Percentiles rank a stretch among this genome's conserved stretches.
phyloP scores from a whole-genome alignment of 805 yeast genomes.

The Cyberlindnera japonica region DNA sequence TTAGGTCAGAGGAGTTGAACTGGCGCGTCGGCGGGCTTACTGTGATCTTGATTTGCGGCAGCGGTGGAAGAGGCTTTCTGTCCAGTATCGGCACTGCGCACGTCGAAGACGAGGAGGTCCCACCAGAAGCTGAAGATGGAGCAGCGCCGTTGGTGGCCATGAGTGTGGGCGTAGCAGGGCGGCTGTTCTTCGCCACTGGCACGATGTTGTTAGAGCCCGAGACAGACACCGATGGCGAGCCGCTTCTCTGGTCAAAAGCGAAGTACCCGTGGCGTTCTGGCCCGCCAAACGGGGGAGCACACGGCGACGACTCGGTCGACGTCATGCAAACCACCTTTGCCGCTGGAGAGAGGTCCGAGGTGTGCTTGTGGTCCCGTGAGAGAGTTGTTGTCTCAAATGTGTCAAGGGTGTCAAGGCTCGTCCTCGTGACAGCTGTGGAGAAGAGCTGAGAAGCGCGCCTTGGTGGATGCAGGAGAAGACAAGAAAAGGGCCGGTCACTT shows the following conservation, averaged over 20 bases:
- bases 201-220: too few relatives aligned
- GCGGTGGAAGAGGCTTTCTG: slow-evolving; percentile 2
- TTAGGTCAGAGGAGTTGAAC: slow-evolving; percentile 5
- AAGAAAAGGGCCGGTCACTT: too few relatives aligned
- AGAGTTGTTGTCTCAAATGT: not conserved
- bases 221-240: not conserved
- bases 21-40: slow-evolving; percentile 13
- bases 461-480: not conserved
- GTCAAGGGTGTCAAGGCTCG: not conserved
- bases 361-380: not conserved
- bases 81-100: not conserved
- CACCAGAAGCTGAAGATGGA: not conserved
- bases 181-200: not conserved
- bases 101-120: not conserved
- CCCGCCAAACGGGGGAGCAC: too few relatives aligned
- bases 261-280: slow-evolving; percentile 9
- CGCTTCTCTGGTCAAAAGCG: slow-evolving; percentile 9
- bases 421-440: not conserved
- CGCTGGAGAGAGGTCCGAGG: not conserved
- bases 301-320: slow-evolving; percentile 14
- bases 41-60: slow-evolving; percentile 14
- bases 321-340: slow-evolving; percentile 6
- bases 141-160: not conserved
- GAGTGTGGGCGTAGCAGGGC: slow-evolving; percentile 1
- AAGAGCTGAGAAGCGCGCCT: too few relatives aligned